Conservation (phyloP, 2,329 filamentous ascomycete genomes). For the Myotisia sp. region DNA sequence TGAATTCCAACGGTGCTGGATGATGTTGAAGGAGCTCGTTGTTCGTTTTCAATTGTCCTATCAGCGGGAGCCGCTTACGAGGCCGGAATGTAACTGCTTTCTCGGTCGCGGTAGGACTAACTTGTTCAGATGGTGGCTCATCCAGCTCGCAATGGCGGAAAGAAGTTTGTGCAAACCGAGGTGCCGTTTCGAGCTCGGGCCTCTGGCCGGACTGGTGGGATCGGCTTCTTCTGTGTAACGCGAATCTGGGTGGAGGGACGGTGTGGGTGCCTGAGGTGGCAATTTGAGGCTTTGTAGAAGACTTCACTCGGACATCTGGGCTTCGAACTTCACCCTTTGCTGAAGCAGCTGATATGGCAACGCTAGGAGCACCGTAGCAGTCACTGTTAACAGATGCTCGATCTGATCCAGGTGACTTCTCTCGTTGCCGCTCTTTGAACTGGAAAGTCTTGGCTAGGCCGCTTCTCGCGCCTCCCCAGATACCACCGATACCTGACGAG, state of each 20-base stretch:
- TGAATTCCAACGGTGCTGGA: too few species aligned
- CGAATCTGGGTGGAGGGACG: constrained; percentile 7
- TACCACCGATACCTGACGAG: constrained; percentile 23
- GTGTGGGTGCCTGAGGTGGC: constrained; percentile 6
- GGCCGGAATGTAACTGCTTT: too few species aligned
- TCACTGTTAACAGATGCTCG: constrained; percentile 23
- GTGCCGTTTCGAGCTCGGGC: too few species aligned
- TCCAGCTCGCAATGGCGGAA: too few species aligned
- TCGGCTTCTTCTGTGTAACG: constrained; percentile 23
- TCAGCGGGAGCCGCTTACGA: too few species aligned
- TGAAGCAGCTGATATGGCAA: constrained; percentile 32
- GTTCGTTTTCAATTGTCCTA: too few species aligned
- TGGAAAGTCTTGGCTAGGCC: constrained; percentile 23
- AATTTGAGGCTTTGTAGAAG: constrained; percentile 17
- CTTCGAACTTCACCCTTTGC: constrained; percentile 30
- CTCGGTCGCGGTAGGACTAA: background rate
- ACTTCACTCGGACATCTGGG: too few species aligned
- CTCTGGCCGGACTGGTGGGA: constrained; percentile 21
- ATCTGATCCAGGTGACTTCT: constrained; percentile 23
- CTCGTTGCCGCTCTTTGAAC: constrained; percentile 25
- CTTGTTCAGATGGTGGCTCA: too few species aligned
- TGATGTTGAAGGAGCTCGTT: too few species aligned
- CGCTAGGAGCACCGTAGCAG: constrained; percentile 28
- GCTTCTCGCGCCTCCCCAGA: constrained; percentile 29
- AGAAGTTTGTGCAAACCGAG: background rate